Evolutionary conservation across 2,329 filamentous ascomycete species (phyloP), one percentile per base, ranked within the genome.

Genomic region (Ophiostoma perfectum): DNA sequence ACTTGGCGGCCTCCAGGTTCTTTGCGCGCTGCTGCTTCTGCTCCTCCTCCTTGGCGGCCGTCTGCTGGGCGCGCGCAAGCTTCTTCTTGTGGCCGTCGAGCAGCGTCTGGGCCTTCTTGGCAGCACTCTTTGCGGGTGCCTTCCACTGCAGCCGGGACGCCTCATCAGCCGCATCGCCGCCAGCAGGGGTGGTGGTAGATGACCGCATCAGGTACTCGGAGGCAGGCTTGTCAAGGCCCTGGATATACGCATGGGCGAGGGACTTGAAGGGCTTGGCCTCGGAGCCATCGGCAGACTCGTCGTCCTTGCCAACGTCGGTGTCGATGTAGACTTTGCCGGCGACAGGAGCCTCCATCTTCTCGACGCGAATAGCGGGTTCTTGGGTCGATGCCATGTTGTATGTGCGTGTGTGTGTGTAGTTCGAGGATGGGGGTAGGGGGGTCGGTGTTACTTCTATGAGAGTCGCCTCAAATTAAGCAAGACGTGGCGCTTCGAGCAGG

Each of bases 61-160:
- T 81, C 76, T 93, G 89, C 73, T 89, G 84, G 78, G 90, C 90
- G 80, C 92, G 93, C 74, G 86, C 86, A 62, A 90, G 84, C 84
- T 96, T 96, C 84, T 92, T 93, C 85, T 92, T 90, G 78, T 91
- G 87, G 72, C 84, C 83, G 73, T 92, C 90, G 72, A 87, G 87
- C 72, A 88, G 87, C 77, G 88, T 88, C 81, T 87, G 86, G 4
- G 90, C 90, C 80, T 96, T 96, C 83, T 96, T 97, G 76, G 92
- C 78, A 36, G 91, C 92, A 70, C 90, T 90, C 82, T 95, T 96
- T 70, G 90, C 89, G 27, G 88, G 90, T 68, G 90, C 88, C 81
- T 93, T 94, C 90, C 90, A 97, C 74, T 87, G 84, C 72, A 89
- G 79, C 72, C 86, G 84, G 67, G 83, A 84, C 67, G 83, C 82